phyloP scores from a whole-genome alignment of 1,139 yeast species.

The Candida frijolesensis region DNA sequence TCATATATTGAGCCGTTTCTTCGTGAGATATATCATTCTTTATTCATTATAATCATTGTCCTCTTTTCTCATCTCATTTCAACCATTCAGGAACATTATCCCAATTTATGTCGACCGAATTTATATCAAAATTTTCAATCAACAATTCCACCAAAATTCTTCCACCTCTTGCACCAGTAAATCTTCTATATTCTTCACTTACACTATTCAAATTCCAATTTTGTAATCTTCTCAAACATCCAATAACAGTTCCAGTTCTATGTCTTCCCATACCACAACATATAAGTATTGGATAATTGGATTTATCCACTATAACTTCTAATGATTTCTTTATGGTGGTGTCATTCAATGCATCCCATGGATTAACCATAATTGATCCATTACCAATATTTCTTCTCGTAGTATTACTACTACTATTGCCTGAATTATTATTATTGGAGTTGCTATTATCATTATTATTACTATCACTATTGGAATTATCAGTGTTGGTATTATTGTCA shows the following conservation, averaged over 20 bases:
- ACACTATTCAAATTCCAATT: constrained; percentile 96
- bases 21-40: background rate
- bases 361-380: constrained; percentile 39
- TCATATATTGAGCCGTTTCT: no score
- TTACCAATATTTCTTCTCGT: background rate
- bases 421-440: no score
- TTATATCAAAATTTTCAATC: constrained; percentile 79
- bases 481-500: no score
- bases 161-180: constrained; percentile 92
- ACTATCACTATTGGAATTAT: no score
- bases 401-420: no score
- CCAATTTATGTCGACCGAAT: constrained; percentile 49
- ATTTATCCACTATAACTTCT: constrained; percentile 67
- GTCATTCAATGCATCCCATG: constrained; percentile 97
- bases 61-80: constrained; percentile 2
- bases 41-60: no score
- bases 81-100: constrained; percentile 19
- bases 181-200: constrained; percentile 89
- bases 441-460: no score
- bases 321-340: constrained; percentile 77
- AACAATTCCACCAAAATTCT: constrained; percentile 86
- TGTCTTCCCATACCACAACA: constrained; percentile 99
- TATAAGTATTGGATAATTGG: constrained; percentile 81
- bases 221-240: constrained; percentile 86
- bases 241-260: constrained; percentile 93